These are phyloP conservation scores for Colletotrichum horii DNA, from an alignment of 2,329 filamentous ascomycete species.

Conservation along the genomic window DNA sequence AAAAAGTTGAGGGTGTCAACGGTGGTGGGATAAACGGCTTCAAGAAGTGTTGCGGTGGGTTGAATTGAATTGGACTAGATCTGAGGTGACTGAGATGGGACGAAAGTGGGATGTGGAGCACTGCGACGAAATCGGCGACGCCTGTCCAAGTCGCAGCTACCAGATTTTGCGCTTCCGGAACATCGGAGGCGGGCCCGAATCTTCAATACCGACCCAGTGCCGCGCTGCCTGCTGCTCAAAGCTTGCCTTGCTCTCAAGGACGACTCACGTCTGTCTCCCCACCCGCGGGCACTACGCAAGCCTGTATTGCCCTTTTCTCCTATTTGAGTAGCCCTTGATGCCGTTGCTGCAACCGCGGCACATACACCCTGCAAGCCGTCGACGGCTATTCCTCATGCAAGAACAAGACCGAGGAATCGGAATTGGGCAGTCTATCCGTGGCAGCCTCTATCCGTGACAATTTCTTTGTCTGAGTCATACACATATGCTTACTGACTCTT, in stretches of 20 bases:
- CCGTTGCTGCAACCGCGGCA: background rate
- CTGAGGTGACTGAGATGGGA: constrained; percentile 7
- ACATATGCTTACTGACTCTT: background rate
- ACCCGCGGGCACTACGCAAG: background rate
- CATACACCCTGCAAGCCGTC: background rate
- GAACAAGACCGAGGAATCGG: background rate
- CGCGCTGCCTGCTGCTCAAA: background rate
- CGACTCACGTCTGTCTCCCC: background rate
- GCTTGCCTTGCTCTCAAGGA: background rate
- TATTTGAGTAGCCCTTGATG: background rate
- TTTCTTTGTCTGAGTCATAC: constrained; percentile 11
- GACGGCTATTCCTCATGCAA: background rate
- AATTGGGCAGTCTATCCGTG: background rate
- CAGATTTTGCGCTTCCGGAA: constrained; percentile 19
- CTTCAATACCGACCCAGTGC: constrained; percentile 1
- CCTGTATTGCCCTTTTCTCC: background rate
- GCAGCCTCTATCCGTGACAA: constrained; percentile 6
- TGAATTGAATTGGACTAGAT: constrained; percentile 1
- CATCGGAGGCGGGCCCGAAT: constrained; percentile 17
- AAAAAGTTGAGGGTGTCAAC: background rate
- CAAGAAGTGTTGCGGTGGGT: background rate
- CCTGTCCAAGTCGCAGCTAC: constrained; percentile 11
- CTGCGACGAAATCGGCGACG: constrained; percentile 21
- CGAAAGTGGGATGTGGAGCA: constrained; percentile 20
- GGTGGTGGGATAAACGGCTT: background rate